A percentile compares a stretch with the other conserved stretches of the same genome.
These are phyloP conservation scores for Pterula multifida DNA, from an alignment of 1,284 basidiomycete species.

Conservation along the genomic window DNA sequence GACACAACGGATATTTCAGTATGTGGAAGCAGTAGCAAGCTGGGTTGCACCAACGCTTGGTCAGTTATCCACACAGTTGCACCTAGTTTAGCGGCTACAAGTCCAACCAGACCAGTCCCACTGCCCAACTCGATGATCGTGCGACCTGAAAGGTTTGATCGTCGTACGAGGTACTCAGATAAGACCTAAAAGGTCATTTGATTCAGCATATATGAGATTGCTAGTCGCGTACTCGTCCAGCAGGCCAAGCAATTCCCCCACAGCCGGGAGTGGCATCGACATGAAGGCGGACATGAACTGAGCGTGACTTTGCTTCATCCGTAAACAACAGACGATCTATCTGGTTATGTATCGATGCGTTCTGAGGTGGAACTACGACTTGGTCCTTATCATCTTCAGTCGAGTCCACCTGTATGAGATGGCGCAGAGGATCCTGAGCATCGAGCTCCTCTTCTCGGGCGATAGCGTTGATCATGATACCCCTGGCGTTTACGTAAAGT, in stretches of 20 bases:
- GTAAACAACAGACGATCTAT: slow-evolving; percentile 35
- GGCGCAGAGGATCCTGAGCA: slow-evolving; percentile 47
- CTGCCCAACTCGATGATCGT: slow-evolving; percentile 70
- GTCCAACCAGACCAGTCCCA: slow-evolving; percentile 85
- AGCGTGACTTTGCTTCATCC: slow-evolving; percentile 12
- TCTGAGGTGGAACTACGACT: slow-evolving; percentile 14
- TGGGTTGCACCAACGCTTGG: slow-evolving; percentile 66
- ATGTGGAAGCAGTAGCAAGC: slow-evolving; percentile 5
- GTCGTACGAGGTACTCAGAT: slow-evolving; percentile 6
- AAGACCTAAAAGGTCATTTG: slow-evolving; percentile 4
- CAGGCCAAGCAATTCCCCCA: slow-evolving; percentile 87
- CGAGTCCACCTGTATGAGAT: slow-evolving; percentile 34
- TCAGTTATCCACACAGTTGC: slow-evolving; percentile 74
- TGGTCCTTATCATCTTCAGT: slow-evolving; percentile 18
- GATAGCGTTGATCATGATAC: slow-evolving; percentile 21
- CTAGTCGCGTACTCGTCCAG: slow-evolving; percentile 61
- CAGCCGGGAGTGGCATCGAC: slow-evolving; percentile 80
- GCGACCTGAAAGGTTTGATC: slow-evolving; percentile 27
- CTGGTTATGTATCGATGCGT: slow-evolving; percentile 31
- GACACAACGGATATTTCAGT: background rate
- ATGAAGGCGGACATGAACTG: slow-evolving; percentile 34
- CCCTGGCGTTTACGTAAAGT: too few species aligned
- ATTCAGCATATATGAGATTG: slow-evolving; percentile 10
- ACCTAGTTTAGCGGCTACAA: slow-evolving; percentile 57
- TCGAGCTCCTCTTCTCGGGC: slow-evolving; percentile 46